These are phyloP conservation scores for Coemansia interrupta DNA, from an alignment of 192 early-diverging fungal species.

Conservation along the genomic window DNA sequence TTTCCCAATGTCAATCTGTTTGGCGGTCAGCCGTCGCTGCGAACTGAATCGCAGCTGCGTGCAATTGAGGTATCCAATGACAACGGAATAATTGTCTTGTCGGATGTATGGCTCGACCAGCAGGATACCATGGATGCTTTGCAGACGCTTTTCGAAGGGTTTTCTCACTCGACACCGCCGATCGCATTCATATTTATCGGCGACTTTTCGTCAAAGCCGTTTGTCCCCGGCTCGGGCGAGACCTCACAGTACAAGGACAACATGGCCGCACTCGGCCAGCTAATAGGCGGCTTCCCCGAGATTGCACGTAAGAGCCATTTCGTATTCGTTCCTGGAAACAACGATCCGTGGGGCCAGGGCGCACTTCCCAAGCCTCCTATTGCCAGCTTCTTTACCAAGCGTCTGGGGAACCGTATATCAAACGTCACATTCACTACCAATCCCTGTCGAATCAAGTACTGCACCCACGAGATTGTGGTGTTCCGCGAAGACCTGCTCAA, in stretches of 20 bases:
- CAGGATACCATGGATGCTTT: conserved; percentile 73
- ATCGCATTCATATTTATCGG: conserved; percentile 85
- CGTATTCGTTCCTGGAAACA: conserved; percentile 85
- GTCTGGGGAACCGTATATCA: conserved; percentile 58
- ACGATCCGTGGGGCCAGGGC: conserved; percentile 75
- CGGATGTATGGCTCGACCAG: conserved; percentile 85
- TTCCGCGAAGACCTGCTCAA: conserved; percentile 83
- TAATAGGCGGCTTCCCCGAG: conserved; percentile 35
- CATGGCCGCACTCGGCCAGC: conserved; percentile 39
- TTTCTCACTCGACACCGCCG: conserved; percentile 61
- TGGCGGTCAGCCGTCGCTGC: conserved; percentile 37
- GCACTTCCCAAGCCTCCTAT: conserved; percentile 73
- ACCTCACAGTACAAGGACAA: conserved; percentile 59
- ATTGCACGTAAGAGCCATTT: conserved; percentile 59
- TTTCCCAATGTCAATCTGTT: conserved; percentile 47
- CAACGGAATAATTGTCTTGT: conserved; percentile 73
- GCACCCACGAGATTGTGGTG: conserved; percentile 86
- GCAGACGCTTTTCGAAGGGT: conserved; percentile 70
- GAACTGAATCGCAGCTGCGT: conserved; percentile 46
- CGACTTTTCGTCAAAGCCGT: conserved; percentile 77
- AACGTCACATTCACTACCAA: conserved; percentile 72
- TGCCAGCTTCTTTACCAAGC: conserved; percentile 65
- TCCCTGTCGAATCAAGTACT: conserved; percentile 87
- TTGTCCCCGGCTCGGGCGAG: conserved; percentile 61
- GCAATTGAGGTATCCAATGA: conserved; percentile 55